phyloP scores from a whole-genome alignment of 495 filamentous ascomycete genomes.

The Xylaria curta region DNA sequence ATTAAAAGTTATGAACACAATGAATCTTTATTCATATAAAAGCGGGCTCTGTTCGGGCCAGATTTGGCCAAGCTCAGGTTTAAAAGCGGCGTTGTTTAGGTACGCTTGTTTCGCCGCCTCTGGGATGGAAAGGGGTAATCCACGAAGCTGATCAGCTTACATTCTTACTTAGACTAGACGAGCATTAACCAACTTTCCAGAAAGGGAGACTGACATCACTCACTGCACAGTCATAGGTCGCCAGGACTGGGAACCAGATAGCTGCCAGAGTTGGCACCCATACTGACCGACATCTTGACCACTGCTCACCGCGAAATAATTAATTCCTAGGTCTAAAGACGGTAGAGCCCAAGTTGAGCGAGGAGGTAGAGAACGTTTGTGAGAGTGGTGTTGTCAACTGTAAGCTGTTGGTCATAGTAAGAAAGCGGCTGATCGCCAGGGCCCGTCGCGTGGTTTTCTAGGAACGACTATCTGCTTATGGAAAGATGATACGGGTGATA shows the following conservation, averaged over 20 bases:
- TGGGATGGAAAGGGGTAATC: neutral
- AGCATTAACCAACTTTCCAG: neutral
- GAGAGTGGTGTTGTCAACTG: neutral
- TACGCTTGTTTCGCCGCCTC: slow-evolving; percentile 1
- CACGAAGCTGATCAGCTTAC: slow-evolving; percentile 4
- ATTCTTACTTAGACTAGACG: neutral
- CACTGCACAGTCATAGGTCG: neutral
- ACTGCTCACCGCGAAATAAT: neutral
- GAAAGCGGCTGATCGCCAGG: slow-evolving; percentile 21
- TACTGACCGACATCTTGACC: neutral
- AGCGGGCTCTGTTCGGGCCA: too few species aligned
- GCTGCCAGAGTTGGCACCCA: neutral
- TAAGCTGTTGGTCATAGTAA: neutral
- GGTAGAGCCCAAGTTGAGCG: neutral
- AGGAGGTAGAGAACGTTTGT: neutral
- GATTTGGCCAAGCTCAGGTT: too few species aligned
- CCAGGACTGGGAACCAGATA: neutral
- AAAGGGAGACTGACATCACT: slow-evolving; percentile 1
- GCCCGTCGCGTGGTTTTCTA: slow-evolving; percentile 16
- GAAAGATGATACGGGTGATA: slow-evolving; percentile 15
- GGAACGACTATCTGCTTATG: slow-evolving; percentile 5
- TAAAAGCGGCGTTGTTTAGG: too few species aligned
- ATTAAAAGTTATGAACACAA: too few species aligned
- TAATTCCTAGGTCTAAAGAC: neutral
- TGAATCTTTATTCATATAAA: too few species aligned